A percentile compares a stretch with the other conserved stretches of the same genome.
These are phyloP conservation scores for Actinomortierella ambigua DNA, from an alignment of 371 early-diverging fungal genomes.

Conservation along the genomic window DNA sequence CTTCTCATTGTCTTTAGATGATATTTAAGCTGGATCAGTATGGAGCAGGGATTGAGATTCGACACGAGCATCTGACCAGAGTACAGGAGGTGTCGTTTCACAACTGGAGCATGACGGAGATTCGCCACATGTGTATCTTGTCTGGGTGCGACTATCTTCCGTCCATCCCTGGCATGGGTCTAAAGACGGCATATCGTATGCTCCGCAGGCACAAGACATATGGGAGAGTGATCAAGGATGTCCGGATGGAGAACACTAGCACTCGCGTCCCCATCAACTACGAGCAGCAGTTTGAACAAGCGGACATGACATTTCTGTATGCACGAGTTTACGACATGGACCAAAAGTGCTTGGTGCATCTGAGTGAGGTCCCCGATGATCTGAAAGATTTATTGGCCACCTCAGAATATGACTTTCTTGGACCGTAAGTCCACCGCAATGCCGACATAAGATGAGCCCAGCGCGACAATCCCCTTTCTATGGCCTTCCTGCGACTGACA, in stretches of 20 bases:
- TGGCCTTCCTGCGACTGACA: too few relatives aligned
- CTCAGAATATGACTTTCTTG: slow-evolving; percentile 47
- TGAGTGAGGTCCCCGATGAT: slow-evolving; percentile 59
- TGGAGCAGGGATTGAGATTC: slow-evolving; percentile 73
- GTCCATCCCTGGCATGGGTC: slow-evolving; percentile 85
- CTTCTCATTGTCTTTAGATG: slow-evolving; percentile 41
- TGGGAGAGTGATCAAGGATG: slow-evolving; percentile 48
- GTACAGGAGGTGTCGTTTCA: slow-evolving; percentile 56
- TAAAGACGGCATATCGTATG: slow-evolving; percentile 81
- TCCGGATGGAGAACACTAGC: slow-evolving; percentile 37
- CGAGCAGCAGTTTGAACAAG: slow-evolving; percentile 62
- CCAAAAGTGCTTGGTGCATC: slow-evolving; percentile 50
- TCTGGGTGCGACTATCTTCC: slow-evolving; percentile 97
- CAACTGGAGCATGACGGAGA: slow-evolving; percentile 62
- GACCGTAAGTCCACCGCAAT: slow-evolving; percentile 46
- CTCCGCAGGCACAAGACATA: slow-evolving; percentile 55
- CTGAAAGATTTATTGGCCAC: slow-evolving; percentile 20
- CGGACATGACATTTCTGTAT: slow-evolving; percentile 82
- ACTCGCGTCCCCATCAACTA: slow-evolving; percentile 60
- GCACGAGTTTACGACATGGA: slow-evolving; percentile 82
- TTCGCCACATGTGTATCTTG: slow-evolving; percentile 93
- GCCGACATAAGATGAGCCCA: too few relatives aligned
- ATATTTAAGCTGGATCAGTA: slow-evolving; percentile 81
- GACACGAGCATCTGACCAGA: slow-evolving; percentile 48
- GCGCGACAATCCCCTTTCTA: too few relatives aligned